A percentile compares a stretch with the other conserved stretches of the same genome.
Evolutionary conservation across 1,284 basidiomycete genomes (phyloP).

Genomic region (Spongiforma sp.): DNA sequence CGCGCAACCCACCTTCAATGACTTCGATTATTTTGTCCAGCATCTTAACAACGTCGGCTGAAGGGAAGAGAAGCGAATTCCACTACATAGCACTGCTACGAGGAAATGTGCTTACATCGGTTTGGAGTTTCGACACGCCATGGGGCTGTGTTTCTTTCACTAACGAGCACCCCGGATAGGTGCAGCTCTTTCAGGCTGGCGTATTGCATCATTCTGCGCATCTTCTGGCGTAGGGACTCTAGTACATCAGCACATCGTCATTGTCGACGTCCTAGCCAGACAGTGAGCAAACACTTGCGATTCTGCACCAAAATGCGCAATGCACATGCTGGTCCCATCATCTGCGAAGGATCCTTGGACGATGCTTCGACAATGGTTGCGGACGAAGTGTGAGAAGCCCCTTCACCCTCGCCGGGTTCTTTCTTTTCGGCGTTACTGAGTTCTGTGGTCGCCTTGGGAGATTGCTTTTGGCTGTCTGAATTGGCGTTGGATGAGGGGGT

Average conservation of each 20-base stretch:
- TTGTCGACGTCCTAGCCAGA: not conserved
- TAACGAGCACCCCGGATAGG: conserved; percentile 20
- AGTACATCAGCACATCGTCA: not conserved
- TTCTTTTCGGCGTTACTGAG: too few species aligned
- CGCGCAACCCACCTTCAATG: conserved; percentile 23
- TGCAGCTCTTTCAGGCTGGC: conserved; percentile 22
- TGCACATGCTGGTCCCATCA: too few species aligned
- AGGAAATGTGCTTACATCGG: conserved; percentile 7
- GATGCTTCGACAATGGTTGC: not conserved
- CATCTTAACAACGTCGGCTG: conserved; percentile 24
- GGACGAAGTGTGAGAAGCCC: too few species aligned
- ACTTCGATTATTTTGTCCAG: conserved; percentile 32
- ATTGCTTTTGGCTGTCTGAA: too few species aligned
- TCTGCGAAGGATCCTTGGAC: conserved; percentile 17
- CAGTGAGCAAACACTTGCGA: conserved; percentile 3
- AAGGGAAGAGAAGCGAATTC: not conserved
- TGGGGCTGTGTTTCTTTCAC: conserved; percentile 13
- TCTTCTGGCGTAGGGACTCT: conserved; percentile 14
- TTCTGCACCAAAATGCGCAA: conserved; percentile 21
- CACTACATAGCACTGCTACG: too few species aligned
- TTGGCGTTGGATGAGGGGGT: too few species aligned
- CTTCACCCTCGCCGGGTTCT: too few species aligned
- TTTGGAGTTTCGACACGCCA: conserved; percentile 26
- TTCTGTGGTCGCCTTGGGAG: too few species aligned
- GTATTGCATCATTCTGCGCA: conserved; percentile 11